Conservation (phyloP, 306 rosid genomes). For the Cicer arietinum region DNA sequence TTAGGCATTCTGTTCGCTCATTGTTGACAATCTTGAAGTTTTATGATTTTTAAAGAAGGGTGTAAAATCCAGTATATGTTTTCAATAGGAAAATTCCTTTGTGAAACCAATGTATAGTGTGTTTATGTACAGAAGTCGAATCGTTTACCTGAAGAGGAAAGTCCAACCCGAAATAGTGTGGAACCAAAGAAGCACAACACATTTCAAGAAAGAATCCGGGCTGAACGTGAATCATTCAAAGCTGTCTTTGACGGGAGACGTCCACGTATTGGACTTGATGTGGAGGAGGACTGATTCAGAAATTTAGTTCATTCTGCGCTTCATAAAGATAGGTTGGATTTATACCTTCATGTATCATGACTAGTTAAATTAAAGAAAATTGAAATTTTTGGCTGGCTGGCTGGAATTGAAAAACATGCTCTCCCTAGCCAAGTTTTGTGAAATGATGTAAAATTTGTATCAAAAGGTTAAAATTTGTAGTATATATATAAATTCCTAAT, state of each 20-base stretch:
- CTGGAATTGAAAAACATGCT: conserved; percentile 32
- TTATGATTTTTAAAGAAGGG: conserved; percentile 7
- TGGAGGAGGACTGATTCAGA: conserved; percentile 65
- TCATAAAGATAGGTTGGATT: conserved; percentile 11
- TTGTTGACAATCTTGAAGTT: conserved; percentile 16
- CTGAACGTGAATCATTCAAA: conserved; percentile 86
- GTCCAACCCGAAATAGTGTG: conserved; percentile 35
- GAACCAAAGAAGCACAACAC: conserved; percentile 61
- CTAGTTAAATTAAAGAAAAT: conserved; percentile 22
- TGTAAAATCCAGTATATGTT: background rate
- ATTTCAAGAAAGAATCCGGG: conserved; percentile 80
- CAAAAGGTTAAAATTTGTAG: background rate
- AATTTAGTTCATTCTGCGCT: conserved; percentile 22
- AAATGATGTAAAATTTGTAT: conserved; percentile 37
- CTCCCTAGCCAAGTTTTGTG: conserved; percentile 29
- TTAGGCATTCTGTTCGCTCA: conserved; percentile 24
- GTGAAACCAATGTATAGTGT: conserved; percentile 21
- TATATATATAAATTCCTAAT: conserved; percentile 29
- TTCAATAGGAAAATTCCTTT: conserved; percentile 13
- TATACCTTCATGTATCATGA: conserved; percentile 30
- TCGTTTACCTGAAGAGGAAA: conserved; percentile 67
- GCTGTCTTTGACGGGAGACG: conserved; percentile 85
- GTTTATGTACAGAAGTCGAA: conserved; percentile 73
- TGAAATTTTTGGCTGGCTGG: conserved; percentile 38
- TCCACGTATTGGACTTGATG: conserved; percentile 72